A percentile compares a stretch with the other conserved stretches of the same genome.
Evolutionary conservation across 1,284 basidiomycete genomes (phyloP).

Genomic region (Ceratobasidium papillatum): DNA sequence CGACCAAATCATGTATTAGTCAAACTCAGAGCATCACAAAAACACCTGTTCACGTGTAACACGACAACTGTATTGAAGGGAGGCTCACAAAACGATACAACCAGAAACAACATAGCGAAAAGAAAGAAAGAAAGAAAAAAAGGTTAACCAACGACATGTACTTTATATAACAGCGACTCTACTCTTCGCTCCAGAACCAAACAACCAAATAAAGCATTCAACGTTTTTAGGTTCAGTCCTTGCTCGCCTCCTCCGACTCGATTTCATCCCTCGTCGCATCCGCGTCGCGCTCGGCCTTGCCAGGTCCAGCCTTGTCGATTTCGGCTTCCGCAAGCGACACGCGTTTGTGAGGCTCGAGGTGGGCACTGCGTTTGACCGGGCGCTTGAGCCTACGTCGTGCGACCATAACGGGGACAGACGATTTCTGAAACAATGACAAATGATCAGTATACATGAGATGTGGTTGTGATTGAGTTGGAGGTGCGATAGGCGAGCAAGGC

Average conservation of each 20-base stretch:
- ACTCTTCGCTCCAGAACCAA: not conserved
- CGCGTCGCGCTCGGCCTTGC: constrained; percentile 75
- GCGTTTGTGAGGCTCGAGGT: constrained; percentile 71
- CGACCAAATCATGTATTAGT: too few species aligned
- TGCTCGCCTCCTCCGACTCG: constrained; percentile 62
- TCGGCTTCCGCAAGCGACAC: constrained; percentile 85
- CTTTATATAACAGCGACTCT: not conserved
- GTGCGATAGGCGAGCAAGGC: not conserved
- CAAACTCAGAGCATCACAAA: too few species aligned
- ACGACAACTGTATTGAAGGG: not conserved
- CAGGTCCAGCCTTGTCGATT: constrained; percentile 78
- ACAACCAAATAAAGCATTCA: not conserved
- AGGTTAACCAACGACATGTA: not conserved
- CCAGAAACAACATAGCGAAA: not conserved
- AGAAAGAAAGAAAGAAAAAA: not conserved
- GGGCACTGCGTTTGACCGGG: constrained; percentile 68
- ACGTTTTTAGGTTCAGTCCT: not conserved
- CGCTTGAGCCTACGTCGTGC: constrained; percentile 84
- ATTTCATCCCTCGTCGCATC: constrained; percentile 75
- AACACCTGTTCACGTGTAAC: not conserved
- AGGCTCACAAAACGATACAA: not conserved
- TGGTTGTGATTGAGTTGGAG: constrained; percentile 12
- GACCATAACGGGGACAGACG: constrained; percentile 91
- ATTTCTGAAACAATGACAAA: constrained; percentile 63
- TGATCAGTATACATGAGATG: constrained; percentile 2